phyloP scores from a whole-genome alignment of 805 yeast species.

The Nakazawaea ambrosiae region DNA sequence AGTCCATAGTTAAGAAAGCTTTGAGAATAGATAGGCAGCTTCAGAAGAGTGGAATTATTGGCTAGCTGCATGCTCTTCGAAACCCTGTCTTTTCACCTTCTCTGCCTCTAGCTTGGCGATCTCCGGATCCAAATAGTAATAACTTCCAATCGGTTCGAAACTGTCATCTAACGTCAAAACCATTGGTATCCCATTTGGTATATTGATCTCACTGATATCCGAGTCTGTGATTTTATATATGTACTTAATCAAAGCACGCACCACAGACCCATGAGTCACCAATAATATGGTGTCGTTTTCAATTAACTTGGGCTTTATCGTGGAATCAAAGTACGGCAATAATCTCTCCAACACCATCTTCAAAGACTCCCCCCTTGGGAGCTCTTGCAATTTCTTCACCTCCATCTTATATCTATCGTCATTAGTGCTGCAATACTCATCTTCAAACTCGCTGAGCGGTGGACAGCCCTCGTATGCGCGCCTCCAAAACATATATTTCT shows the following conservation, averaged over 20 bases:
- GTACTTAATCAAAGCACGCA: conserved; percentile 66
- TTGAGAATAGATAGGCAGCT: too few species aligned
- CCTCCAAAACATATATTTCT: conserved; percentile 72
- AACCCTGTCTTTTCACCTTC: conserved; percentile 74
- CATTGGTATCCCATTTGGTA: conserved; percentile 81
- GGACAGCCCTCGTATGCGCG: conserved; percentile 75
- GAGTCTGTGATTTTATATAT: conserved; percentile 59
- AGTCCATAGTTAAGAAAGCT: too few species aligned
- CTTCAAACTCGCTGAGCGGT: conserved; percentile 34
- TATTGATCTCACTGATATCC: conserved; percentile 66
- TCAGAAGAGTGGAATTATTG: too few species aligned
- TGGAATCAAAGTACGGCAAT: conserved; percentile 50
- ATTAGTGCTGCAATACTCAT: conserved; percentile 27
- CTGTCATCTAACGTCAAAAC: conserved; percentile 54
- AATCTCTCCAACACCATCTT: conserved; percentile 64
- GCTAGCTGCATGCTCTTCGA: conserved; percentile 21
- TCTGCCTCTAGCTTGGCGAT: conserved; percentile 74
- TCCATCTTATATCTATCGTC: conserved; percentile 37
- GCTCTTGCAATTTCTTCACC: conserved; percentile 35
- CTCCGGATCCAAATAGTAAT: conserved; percentile 74
- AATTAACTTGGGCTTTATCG: conserved; percentile 41
- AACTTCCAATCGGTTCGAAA: conserved; percentile 42
- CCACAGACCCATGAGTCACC: conserved; percentile 80
- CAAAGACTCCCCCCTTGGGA: conserved; percentile 72
- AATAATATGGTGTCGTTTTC: conserved; percentile 52